Conservation (phyloP, 2,329 filamentous ascomycete genomes). For the Ceratocystis diversiconidia region DNA sequence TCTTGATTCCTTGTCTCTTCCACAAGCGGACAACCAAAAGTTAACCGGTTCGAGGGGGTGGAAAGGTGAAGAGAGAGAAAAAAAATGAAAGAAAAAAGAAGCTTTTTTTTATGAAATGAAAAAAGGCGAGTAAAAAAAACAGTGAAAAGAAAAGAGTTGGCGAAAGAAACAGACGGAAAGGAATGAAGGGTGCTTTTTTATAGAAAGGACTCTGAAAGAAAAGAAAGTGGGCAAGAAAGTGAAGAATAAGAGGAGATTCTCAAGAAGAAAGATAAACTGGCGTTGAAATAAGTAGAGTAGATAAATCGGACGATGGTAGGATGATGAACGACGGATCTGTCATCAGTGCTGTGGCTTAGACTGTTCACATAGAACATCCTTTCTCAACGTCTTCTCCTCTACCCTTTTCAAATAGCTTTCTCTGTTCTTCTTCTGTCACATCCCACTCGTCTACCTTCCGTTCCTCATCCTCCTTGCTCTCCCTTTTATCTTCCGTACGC, state of each 20-base stretch:
- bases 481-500: background rate
- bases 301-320: no score
- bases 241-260: no score
- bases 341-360: background rate
- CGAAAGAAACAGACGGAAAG: slow-evolving; percentile 18
- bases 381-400: background rate
- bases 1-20: no score
- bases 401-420: background rate
- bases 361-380: background rate
- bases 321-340: no score
- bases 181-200: slow-evolving; percentile 10
- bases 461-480: background rate
- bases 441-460: background rate
- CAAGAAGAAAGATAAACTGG: no score
- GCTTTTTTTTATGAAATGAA: slow-evolving; percentile 8
- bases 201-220: background rate
- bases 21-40: no score
- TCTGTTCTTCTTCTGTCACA: background rate
- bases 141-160: background rate
- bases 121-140: background rate
- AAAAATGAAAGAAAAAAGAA: slow-evolving; percentile 12
- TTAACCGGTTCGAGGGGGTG: background rate
- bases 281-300: no score
- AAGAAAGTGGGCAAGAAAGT: no score
- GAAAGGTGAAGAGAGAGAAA: background rate